Base-by-base conservation (phyloP, 2,329 filamentous ascomycete genomes). In the Fusarium sp. region DNA sequence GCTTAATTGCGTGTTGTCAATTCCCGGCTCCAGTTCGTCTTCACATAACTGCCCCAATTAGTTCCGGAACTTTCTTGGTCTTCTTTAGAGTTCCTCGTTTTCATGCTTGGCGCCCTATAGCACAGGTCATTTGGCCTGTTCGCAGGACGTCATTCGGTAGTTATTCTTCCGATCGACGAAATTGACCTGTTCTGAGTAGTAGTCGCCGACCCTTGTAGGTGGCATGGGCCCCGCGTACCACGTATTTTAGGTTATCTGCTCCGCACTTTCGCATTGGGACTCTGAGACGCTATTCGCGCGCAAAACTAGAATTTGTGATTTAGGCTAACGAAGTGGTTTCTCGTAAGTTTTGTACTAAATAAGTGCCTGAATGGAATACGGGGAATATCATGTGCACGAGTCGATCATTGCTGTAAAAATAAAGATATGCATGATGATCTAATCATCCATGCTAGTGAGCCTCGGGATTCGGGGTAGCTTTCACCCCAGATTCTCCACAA, bases 131-230 rank as follows among this genome's bases (percentile, higher is more conserved):
- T 48, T 6, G 1, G 31, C 33, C 2, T 17, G 14, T 22, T 49
- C 20, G 10, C 11, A 14, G 36, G 13, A 65, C 60, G 60, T 65
- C 62, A 65, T 65, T 65, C 60, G 62, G 62, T 28, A 65, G 34
- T 65, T 65, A 46, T 28, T 48, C 33, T 39, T 54, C 45, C 60
- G 60, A 66, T 66, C 66, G n/a, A n/a, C 66, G 39, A 2, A 34
- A 50, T 17, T 3, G 31, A 18, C 33, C 66, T 44, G 4, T 56
- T 66, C 39, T 57, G 13, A 60, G 66, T 18, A 45, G 34, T 17
- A 10, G 22, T 7, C 22, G 18, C 60, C 55, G 66, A 40, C 62
- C 66, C 66, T 50, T 68, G 60, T 42, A 36, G 20, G 40, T 43
- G 22, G 9, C 44, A 40, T 15, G 26, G 24, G 24, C 18, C 22